These are phyloP conservation scores for Cytospora mali DNA, from an alignment of 2,329 filamentous ascomycete species.

Conservation along the genomic window DNA sequence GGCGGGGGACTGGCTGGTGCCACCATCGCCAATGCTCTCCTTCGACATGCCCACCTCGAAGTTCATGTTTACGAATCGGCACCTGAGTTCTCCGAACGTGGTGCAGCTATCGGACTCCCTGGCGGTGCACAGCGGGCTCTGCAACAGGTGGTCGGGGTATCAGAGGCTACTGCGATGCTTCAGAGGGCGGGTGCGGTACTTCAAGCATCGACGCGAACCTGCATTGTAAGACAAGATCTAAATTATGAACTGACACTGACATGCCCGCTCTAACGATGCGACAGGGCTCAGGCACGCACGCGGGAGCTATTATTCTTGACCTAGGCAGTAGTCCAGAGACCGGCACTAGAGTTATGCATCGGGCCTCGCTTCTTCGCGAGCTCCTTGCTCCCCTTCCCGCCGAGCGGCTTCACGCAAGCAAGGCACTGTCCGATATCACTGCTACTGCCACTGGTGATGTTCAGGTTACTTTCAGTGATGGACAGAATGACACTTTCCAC, in stretches of 20 bases:
- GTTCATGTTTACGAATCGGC: constrained; percentile 33
- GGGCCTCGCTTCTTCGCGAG: constrained; percentile 30
- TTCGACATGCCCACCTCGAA: constrained; percentile 28
- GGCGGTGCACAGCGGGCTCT: constrained; percentile 28
- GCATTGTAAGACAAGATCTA: constrained; percentile 19
- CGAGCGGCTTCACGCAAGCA: constrained; percentile 28
- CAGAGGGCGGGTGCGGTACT: constrained; percentile 29
- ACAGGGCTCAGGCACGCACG: constrained; percentile 26
- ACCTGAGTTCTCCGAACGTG: constrained; percentile 32
- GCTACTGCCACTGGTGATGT: constrained; percentile 1
- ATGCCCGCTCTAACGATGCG: neutral
- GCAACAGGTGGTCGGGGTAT: constrained; percentile 19
- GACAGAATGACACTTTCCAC: constrained; percentile 25
- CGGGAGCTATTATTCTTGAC: constrained; percentile 28
- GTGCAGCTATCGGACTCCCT: constrained; percentile 32
- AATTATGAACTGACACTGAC: neutral
- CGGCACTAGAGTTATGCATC: constrained; percentile 29
- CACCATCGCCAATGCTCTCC: constrained; percentile 31
- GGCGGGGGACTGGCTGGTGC: constrained; percentile 33
- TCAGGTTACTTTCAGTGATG: constrained; percentile 30
- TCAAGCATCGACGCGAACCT: constrained; percentile 4
- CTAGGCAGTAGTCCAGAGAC: constrained; percentile 19
- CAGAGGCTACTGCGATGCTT: constrained; percentile 21
- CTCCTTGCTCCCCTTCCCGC: constrained; percentile 29
- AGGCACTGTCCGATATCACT: constrained; percentile 26